Evolutionary conservation across 2,329 filamentous ascomycete genomes (phyloP).

Genomic region (Fusarium aywerte): DNA sequence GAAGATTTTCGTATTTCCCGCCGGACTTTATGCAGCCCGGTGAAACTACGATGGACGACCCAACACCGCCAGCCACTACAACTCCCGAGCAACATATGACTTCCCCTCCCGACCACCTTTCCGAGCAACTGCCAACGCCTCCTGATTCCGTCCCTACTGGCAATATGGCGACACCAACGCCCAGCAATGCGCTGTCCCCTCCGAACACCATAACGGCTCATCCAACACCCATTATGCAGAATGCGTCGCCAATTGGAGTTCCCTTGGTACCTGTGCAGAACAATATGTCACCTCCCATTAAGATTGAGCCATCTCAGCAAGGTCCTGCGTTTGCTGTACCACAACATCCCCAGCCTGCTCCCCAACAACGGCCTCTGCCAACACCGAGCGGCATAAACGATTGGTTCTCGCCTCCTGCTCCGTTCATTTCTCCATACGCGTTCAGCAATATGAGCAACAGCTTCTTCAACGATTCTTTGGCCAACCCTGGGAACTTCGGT

Average conservation of each 20-base stretch:
- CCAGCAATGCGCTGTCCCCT: conserved; percentile 54
- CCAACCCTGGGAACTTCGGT: conserved; percentile 44
- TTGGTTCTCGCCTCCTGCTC: conserved; percentile 65
- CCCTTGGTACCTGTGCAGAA: conserved; percentile 40
- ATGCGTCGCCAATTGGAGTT: conserved; percentile 44
- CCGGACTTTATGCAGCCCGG: conserved; percentile 60
- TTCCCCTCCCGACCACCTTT: conserved; percentile 47
- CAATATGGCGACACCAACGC: conserved; percentile 47
- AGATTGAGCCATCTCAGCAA: conserved; percentile 43
- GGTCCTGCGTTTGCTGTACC: conserved; percentile 55
- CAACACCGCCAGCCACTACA: conserved; percentile 49
- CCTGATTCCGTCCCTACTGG: conserved; percentile 55
- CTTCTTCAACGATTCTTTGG: conserved; percentile 56
- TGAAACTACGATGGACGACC: conserved; percentile 51
- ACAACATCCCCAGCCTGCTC: conserved; percentile 50
- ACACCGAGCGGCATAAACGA: conserved; percentile 56
- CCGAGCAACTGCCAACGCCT: conserved; percentile 55
- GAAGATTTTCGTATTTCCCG: conserved; percentile 72
- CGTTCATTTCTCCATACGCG: conserved; percentile 64
- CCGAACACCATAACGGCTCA: conserved; percentile 50
- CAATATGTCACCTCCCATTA: conserved; percentile 50
- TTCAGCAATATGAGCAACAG: conserved; percentile 57
- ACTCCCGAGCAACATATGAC: conserved; percentile 46
- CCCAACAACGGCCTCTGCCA: conserved; percentile 59
- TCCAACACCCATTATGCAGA: conserved; percentile 45